A percentile compares a stretch with the other conserved stretches of the same genome.
phyloP scores from a whole-genome alignment of 371 early-diverging fungal genomes.

The Apophysomyces variabilis region DNA sequence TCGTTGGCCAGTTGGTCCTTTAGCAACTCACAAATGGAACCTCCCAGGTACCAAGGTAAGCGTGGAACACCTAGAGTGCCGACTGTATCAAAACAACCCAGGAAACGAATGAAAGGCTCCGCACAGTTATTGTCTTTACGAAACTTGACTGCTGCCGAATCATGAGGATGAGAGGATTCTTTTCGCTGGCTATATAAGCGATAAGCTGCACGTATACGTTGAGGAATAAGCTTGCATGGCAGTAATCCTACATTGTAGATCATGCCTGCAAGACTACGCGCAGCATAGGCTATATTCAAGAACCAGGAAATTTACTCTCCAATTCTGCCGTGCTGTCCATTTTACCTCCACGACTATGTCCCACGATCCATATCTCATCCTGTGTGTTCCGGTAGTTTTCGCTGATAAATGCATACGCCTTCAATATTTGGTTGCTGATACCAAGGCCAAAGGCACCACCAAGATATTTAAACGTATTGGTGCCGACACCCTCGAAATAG shows the following conservation, averaged over 20 bases:
- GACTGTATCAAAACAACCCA: conserved; percentile 50
- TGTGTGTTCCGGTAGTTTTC: conserved; percentile 24
- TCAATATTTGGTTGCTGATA: conserved; percentile 36
- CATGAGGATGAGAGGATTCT: conserved; percentile 13
- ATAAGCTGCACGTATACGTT: conserved; percentile 27
- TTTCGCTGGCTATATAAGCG: conserved; percentile 27
- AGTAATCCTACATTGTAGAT: conserved; percentile 45
- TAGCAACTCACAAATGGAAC: conserved; percentile 31
- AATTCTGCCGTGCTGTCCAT: not conserved
- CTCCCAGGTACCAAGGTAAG: conserved; percentile 46
- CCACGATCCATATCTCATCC: conserved; percentile 45
- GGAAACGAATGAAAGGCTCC: conserved; percentile 33
- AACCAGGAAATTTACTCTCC: not conserved
- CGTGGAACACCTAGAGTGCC: conserved; percentile 43
- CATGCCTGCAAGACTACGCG: conserved; percentile 43
- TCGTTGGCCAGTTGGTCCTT: not conserved
- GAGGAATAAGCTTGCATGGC: conserved; percentile 21
- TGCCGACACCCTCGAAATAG: conserved; percentile 40
- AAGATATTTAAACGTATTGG: conserved; percentile 19
- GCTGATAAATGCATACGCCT: conserved; percentile 36
- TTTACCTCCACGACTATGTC: conserved; percentile 46
- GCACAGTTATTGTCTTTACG: conserved; percentile 24
- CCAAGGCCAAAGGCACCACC: conserved; percentile 44
- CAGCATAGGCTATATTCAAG: conserved; percentile 36
- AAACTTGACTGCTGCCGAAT: conserved; percentile 19